Evolutionary conservation across 495 filamentous ascomycete genomes (phyloP).

Genomic region (Barbatosphaeria neglecta): DNA sequence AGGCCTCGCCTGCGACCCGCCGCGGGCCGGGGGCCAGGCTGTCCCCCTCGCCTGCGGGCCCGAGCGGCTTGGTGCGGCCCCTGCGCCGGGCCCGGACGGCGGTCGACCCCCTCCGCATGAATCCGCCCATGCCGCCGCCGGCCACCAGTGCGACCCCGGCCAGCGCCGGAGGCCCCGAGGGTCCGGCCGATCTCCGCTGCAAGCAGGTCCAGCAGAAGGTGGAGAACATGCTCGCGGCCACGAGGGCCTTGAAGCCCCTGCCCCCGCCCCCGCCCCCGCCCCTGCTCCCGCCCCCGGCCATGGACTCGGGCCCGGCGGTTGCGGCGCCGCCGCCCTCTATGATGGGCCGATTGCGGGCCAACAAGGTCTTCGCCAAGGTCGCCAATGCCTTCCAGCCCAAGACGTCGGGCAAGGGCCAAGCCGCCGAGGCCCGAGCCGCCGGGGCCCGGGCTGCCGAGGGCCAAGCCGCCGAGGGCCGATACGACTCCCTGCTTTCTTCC

Average conservation of each 20-base stretch:
- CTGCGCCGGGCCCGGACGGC: constrained; percentile 4
- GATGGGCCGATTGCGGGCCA: constrained; percentile 7
- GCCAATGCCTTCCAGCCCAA: constrained; percentile 7
- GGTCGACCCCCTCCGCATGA: constrained; percentile 6
- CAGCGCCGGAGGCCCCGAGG: not conserved
- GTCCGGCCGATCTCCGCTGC: not conserved
- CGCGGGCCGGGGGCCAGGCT: not conserved
- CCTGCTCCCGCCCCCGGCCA: not conserved
- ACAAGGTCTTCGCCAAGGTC: constrained; percentile 10
- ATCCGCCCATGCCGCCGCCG: constrained; percentile 4
- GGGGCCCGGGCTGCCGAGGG: not conserved
- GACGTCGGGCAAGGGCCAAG: not conserved
- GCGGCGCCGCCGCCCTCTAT: constrained; percentile 1
- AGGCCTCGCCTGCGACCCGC: constrained; percentile 1
- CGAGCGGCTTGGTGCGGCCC: not conserved
- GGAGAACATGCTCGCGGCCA: constrained; percentile 17
- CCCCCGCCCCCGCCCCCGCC: no score
- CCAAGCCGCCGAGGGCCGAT: no score
- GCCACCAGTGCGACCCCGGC: constrained; percentile 5
- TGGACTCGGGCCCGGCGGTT: not conserved
- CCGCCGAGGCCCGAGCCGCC: not conserved
- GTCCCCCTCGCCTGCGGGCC: not conserved
- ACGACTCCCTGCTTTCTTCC: not conserved
- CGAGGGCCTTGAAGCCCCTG: constrained; percentile 10
- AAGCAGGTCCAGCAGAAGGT: constrained; percentile 14